Conservation (phyloP, 371 early-diverging fungal species). For the Mycotypha africana region DNA sequence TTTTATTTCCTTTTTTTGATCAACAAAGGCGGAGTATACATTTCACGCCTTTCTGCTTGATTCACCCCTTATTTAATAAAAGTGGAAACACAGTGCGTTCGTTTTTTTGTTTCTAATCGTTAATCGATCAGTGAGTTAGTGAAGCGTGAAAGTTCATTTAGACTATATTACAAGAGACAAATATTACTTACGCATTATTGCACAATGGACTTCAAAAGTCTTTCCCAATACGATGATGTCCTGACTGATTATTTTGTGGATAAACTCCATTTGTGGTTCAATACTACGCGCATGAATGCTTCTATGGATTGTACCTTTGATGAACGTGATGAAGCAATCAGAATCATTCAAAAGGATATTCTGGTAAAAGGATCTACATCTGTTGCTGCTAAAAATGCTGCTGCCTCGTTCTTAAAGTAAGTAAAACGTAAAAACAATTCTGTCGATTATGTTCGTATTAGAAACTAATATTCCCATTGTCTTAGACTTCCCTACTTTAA, state of each 20-base stretch:
- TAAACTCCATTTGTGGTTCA: slow-evolving; percentile 52
- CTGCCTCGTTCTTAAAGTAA: slow-evolving; percentile 47
- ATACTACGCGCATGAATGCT: slow-evolving; percentile 46
- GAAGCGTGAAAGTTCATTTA: too few species aligned
- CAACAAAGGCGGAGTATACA: too few species aligned
- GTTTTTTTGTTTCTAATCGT: too few species aligned
- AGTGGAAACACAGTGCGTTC: too few species aligned
- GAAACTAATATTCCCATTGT: neutral
- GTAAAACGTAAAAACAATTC: neutral
- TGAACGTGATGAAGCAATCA: slow-evolving; percentile 13
- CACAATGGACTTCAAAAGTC: slow-evolving; percentile 26
- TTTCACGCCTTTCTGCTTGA: too few species aligned
- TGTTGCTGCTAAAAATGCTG: slow-evolving; percentile 30
- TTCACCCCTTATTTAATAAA: too few species aligned
- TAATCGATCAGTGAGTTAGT: too few species aligned
- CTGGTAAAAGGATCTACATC: neutral
- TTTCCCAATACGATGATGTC: slow-evolving; percentile 63
- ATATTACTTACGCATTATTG: too few species aligned
- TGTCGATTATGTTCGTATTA: neutral
- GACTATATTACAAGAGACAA: too few species aligned
- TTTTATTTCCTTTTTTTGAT: too few species aligned
- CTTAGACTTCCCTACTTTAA: slow-evolving; percentile 24
- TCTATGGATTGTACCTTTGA: slow-evolving; percentile 3
- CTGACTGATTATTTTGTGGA: slow-evolving; percentile 55
- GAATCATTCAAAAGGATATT: slow-evolving; percentile 35